A percentile compares a stretch with the other conserved stretches of the same genome.
Conservation (phyloP, 1,284 basidiomycete species). For the Schizopora paradoxa region DNA sequence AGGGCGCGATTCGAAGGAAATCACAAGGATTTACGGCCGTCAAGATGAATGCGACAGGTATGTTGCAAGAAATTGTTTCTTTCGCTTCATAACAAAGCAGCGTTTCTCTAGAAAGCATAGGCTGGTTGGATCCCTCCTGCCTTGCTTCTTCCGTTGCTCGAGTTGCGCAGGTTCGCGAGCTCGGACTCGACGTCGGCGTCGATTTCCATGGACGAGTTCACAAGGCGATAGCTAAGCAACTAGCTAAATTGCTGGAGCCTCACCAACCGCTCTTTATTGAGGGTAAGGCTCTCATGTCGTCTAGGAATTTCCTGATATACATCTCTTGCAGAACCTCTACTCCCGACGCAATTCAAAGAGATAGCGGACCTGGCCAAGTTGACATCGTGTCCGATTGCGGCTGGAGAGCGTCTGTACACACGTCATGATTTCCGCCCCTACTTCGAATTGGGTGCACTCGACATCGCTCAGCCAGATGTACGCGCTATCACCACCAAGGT, state of each 20-base stretch:
- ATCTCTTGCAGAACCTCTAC: constrained; percentile 47
- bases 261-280: constrained; percentile 71
- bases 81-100: constrained; percentile 25
- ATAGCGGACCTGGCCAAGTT: constrained; percentile 58
- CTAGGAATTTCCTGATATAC: not conserved
- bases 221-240: constrained; percentile 74
- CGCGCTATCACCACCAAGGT: constrained; percentile 16
- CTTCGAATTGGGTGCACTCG: constrained; percentile 61
- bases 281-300: constrained; percentile 28
- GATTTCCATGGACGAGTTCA: constrained; percentile 65
- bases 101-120: constrained; percentile 25
- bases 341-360: constrained; percentile 64
- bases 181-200: constrained; percentile 63
- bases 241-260: constrained; percentile 62
- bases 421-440: constrained; percentile 69
- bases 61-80: constrained; percentile 13
- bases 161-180: constrained; percentile 55
- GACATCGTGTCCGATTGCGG: constrained; percentile 63
- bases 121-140: constrained; percentile 41
- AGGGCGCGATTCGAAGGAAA: constrained; percentile 57
- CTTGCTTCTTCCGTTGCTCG: constrained; percentile 57
- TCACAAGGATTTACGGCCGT: constrained; percentile 71
- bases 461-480: constrained; percentile 75
- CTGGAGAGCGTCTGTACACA: constrained; percentile 69
- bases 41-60: constrained; percentile 71